Evolutionary conservation across 768 basidiomycete species (phyloP), one percentile per base, ranked within the genome.

Genomic region (Amanita pseudoporphyria): DNA sequence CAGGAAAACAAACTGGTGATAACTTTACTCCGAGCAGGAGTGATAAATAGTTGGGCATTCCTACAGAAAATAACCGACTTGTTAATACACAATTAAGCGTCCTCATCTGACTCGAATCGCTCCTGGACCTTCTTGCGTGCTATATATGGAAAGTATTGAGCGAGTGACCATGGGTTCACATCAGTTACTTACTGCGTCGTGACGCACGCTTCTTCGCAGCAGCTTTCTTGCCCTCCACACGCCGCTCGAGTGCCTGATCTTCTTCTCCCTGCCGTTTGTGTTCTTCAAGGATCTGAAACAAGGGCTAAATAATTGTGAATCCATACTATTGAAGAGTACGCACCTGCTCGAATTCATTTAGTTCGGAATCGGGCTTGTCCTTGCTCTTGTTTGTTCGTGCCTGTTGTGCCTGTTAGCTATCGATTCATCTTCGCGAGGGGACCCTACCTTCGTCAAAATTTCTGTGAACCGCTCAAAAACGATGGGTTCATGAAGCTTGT

Each of bases 281-380:
- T 56, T 91, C 86, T 16, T 88, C 83, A 5, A 98, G 72, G 26
- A 93, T 93, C 90, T 93, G 53, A 21, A 21, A 14, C 31, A 53
- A 38, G 59, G 45, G 30, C 7, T 22, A 22, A 28, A 39, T 10
- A 24, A n/a, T 18, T 28, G 7, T n/a, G 26, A 24, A 22, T 18
- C 43, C 31, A 12, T 37, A 18, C 12, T 30, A 5, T 3, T 18
- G 4, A 12, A 12, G 5, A 14, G 9, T 39, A 6, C 70, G 26
- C 53, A 88, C 93, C 60, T 74, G 73, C 64, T 97, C 93, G 59
- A 99, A 99, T 67, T 99, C 95, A 55, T 94, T 86, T 41, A 98
- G 68, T 58, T 98, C 95, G 0, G 84, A 77, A 56, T 96, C 94
- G 2, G 92, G 89, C 64, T 96, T 97, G 62, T 84, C 89, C 54